Conservation (phyloP, 345 rosid genomes). For the Corchorus capsularis region DNA sequence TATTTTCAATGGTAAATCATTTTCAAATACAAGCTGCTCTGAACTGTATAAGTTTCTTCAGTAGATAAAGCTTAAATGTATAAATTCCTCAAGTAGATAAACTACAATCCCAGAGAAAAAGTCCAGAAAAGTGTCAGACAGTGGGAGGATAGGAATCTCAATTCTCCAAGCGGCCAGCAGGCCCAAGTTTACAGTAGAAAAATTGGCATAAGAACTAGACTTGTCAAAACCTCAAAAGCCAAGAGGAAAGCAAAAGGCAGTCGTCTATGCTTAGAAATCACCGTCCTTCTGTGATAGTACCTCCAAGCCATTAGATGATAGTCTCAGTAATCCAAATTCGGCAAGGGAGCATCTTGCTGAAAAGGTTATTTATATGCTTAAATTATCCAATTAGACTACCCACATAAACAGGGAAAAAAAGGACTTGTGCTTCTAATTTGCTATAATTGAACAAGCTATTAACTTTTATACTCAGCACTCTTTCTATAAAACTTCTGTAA, state of each 20-base stretch:
- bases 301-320: too few relatives aligned
- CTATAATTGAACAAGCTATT: not conserved
- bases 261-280: not conserved
- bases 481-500: not conserved
- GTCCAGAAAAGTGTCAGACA: not conserved
- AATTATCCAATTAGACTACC: not conserved
- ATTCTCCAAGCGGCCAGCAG: not conserved
- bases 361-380: not conserved
- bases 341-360: not conserved
- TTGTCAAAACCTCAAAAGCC: not conserved
- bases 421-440: not conserved
- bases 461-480: not conserved
- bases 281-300: not conserved
- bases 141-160: not conserved
- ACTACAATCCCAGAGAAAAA: not conserved
- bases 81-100: conserved; percentile 4
- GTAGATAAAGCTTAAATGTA: not conserved
- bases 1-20: not conserved
- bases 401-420: not conserved
- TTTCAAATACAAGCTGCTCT: not conserved
- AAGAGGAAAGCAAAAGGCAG: not conserved
- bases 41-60: conserved; percentile 5
- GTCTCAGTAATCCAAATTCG: not conserved
- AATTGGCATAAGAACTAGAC: not conserved
- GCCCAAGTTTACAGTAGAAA: not conserved